A percentile compares a stretch with the other conserved stretches of the same genome.
Conservation (phyloP, 179 eudicot species). For the Spinacia oleracea region DNA sequence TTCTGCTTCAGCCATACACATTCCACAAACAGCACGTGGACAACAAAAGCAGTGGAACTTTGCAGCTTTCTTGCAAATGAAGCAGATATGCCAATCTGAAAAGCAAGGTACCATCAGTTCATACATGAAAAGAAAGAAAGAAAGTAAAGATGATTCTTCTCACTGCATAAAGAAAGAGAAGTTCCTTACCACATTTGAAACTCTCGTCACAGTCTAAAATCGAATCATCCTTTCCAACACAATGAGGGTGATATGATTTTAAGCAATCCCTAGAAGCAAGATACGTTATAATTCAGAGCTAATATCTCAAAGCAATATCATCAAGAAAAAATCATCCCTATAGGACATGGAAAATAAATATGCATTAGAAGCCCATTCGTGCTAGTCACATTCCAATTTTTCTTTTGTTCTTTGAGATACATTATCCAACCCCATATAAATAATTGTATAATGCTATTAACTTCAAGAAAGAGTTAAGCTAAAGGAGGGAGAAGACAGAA, state of each 20-base stretch:
- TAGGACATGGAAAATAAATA: neutral
- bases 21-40: conserved; percentile 53
- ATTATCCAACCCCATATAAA: too few species aligned
- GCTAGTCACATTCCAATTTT: too few species aligned
- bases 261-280: conserved; percentile 34
- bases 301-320: neutral
- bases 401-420: too few species aligned
- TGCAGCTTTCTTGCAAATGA: conserved; percentile 45
- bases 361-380: neutral
- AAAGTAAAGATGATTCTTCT: neutral
- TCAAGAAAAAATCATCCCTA: neutral
- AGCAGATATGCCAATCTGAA: conserved; percentile 57
- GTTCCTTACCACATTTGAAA: conserved; percentile 32
- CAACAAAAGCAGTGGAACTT: conserved; percentile 60
- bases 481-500: neutral
- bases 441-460: neutral
- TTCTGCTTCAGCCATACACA: conserved; percentile 38
- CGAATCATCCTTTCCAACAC: conserved; percentile 35
- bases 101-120: neutral
- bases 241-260: conserved; percentile 34
- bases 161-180: neutral
- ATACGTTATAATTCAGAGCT: neutral
- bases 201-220: conserved; percentile 16
- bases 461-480: neutral
- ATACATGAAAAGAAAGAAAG: neutral